Evolutionary conservation across 1,139 yeast species (phyloP).

Genomic region (Scheffersomyces illinoinensis): DNA sequence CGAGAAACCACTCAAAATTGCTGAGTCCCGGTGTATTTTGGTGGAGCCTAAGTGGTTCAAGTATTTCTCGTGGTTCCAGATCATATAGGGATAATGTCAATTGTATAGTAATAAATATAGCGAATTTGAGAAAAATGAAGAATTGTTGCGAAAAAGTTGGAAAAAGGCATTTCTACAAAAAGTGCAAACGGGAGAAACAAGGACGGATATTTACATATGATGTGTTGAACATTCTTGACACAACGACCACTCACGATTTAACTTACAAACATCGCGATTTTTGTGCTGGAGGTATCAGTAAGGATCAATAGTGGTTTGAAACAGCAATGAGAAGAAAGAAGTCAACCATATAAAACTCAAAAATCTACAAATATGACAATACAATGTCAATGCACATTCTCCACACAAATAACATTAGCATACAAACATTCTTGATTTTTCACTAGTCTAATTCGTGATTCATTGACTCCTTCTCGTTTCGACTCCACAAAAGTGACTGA

Average conservation of each 20-base stretch:
- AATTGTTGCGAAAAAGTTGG: neutral
- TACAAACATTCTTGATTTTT: no score
- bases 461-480: neutral
- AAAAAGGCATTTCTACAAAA: neutral
- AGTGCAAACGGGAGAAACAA: no score
- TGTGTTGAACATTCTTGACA: no score
- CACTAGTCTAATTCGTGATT: neutral
- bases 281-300: no score
- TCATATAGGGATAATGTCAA: constrained; percentile 6
- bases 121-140: neutral
- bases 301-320: no score
- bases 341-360: no score
- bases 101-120: neutral
- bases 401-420: neutral
- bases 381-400: neutral
- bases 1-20: constrained; percentile 39
- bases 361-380: no score
- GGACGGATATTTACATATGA: no score
- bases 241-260: no score
- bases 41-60: constrained; percentile 85
- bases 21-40: constrained; percentile 60
- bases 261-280: no score
- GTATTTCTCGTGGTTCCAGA: constrained; percentile 60
- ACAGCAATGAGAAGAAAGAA: no score
- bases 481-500: neutral